Evolutionary conservation across 495 filamentous ascomycete species (phyloP).

Genomic region (Penicillium subrubescens): DNA sequence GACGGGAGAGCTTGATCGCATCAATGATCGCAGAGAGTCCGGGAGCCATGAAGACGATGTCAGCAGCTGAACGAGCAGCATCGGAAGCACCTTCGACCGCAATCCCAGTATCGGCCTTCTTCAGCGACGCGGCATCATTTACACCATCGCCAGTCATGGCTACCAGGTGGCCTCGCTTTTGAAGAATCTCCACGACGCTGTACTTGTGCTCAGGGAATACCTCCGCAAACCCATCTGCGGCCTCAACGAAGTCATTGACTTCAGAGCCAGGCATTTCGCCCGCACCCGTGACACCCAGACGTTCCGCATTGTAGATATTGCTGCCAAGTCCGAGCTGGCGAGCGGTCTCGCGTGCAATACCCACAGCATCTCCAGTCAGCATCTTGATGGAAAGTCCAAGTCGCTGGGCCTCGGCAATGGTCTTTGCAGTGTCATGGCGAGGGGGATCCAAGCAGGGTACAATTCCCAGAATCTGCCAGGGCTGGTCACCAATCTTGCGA

Average conservation of each 20-base stretch:
- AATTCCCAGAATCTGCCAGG: conserved; percentile 91
- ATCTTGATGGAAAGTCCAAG: conserved; percentile 93
- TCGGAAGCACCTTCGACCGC: conserved; percentile 93
- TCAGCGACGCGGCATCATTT: conserved; percentile 93
- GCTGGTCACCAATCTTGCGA: conserved; percentile 72
- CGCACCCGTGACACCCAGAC: conserved; percentile 79
- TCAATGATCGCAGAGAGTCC: conserved; percentile 92
- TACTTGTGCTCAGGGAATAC: conserved; percentile 98
- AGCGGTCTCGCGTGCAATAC: conserved; percentile 88
- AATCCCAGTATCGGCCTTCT: conserved; percentile 88
- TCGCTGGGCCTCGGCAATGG: conserved; percentile 84
- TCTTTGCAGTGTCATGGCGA: conserved; percentile 86
- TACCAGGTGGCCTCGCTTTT: conserved; percentile 91
- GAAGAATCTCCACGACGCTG: conserved; percentile 92
- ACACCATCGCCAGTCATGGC: conserved; percentile 99
- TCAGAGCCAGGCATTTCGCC: conserved; percentile 91
- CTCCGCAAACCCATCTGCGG: conserved; percentile 91
- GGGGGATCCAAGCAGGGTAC: conserved; percentile 93
- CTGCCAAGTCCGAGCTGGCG: conserved; percentile 88
- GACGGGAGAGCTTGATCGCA: conserved; percentile 89
- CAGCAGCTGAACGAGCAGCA: conserved; percentile 87
- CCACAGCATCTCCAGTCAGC: conserved; percentile 94
- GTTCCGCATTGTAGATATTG: conserved; percentile 92
- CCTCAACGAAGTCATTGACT: conserved; percentile 92
- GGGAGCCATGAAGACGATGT: conserved; percentile 91